Evolutionary conservation across 768 basidiomycete species (phyloP).

Genomic region (Floccularia luteovirens): DNA sequence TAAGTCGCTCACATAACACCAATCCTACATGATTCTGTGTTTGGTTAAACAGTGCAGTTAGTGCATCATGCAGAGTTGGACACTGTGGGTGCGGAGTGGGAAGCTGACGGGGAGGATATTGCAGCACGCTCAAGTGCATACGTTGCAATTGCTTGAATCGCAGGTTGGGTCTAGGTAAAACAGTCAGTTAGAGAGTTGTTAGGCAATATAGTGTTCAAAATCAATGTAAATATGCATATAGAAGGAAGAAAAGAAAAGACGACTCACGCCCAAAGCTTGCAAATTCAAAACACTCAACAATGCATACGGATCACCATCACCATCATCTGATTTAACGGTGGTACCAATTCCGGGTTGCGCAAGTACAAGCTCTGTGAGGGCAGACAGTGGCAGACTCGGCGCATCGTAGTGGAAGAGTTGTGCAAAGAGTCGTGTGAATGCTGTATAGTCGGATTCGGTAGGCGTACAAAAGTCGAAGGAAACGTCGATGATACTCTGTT

Average conservation of each 20-base stretch:
- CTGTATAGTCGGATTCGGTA: constrained; percentile 77
- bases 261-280: constrained; percentile 50
- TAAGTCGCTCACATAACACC: constrained; percentile 78
- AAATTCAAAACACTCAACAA: constrained; percentile 81
- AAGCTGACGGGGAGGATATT: constrained; percentile 30
- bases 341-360: constrained; percentile 73
- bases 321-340: constrained; percentile 88
- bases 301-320: constrained; percentile 87
- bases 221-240: neutral
- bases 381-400: constrained; percentile 58
- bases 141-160: constrained; percentile 58
- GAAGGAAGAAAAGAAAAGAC: neutral
- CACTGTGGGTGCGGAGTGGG: too few relatives aligned
- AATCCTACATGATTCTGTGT: constrained; percentile 63
- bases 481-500: constrained; percentile 69
- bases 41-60: constrained; percentile 47
- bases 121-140: constrained; percentile 56
- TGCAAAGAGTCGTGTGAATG: constrained; percentile 63
- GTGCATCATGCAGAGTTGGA: constrained; percentile 47
- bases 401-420: constrained; percentile 77
- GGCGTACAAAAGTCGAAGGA: constrained; percentile 94
- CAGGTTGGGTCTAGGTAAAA: constrained; percentile 73
- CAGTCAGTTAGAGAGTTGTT: too few relatives aligned
- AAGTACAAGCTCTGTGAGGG: constrained; percentile 75
- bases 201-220: too few relatives aligned